These are phyloP conservation scores for Allodekkera sacchari DNA, from an alignment of 805 yeast species.

Conservation along the genomic window DNA sequence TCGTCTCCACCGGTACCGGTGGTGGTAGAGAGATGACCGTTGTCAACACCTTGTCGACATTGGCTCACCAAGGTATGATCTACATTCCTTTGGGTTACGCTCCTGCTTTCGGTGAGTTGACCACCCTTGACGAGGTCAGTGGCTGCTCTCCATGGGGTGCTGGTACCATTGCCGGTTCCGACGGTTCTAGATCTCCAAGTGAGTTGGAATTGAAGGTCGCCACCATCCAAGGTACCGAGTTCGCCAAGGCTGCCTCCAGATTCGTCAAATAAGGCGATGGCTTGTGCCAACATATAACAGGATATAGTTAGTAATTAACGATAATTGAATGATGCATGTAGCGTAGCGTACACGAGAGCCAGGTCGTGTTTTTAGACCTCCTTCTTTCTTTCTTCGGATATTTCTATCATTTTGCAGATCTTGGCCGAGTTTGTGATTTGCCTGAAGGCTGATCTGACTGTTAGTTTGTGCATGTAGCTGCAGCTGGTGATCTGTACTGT, in stretches of 20 bases:
- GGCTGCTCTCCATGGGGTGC: conserved; percentile 89
- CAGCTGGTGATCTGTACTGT: no score
- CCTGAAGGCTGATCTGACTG: no score
- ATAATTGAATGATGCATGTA: no score
- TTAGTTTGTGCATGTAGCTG: no score
- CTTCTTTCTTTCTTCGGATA: no score
- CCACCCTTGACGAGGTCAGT: conserved; percentile 54
- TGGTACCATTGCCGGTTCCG: conserved; percentile 68
- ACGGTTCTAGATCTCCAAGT: conserved; percentile 65
- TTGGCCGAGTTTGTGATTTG: no score
- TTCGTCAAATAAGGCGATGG: conserved; percentile 4
- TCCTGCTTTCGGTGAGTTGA: conserved; percentile 42
- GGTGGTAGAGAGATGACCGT: conserved; percentile 79
- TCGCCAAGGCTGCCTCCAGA: conserved; percentile 37
- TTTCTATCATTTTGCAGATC: no score
- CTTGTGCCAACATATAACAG: no score
- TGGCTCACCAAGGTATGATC: conserved; percentile 75
- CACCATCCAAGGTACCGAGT: conserved; percentile 57
- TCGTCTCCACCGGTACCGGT: conserved; percentile 70
- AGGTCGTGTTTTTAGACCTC: no score
- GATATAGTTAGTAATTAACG: no score
- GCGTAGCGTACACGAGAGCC: no score
- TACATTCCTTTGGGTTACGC: conserved; percentile 75
- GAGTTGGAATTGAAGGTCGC: conserved; percentile 58
- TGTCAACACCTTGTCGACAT: conserved; percentile 52